Evolutionary conservation across 257 asterid genomes (phyloP).

Genomic region (Cordia subcordata): DNA sequence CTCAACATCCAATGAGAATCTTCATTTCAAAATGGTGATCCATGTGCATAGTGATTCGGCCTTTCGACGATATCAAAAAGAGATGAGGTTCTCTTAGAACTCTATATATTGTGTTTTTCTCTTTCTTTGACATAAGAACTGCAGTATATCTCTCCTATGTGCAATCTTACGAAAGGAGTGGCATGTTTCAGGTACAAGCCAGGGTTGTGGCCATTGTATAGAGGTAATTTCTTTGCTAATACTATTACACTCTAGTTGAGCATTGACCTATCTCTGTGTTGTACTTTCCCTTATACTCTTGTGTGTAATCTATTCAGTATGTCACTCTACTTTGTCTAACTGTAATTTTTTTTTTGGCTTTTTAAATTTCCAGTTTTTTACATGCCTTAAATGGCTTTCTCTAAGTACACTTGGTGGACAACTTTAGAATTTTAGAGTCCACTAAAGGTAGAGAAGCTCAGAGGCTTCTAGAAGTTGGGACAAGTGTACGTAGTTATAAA

Average conservation of each 20-base stretch:
- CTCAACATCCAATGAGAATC: slow-evolving; percentile 57
- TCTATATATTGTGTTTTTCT: background rate
- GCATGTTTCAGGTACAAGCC: slow-evolving; percentile 63
- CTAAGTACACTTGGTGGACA: too few species aligned
- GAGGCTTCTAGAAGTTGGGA: too few species aligned
- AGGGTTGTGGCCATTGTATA: slow-evolving; percentile 94
- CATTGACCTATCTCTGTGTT: background rate
- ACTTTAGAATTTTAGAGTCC: too few species aligned
- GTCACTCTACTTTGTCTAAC: too few species aligned
- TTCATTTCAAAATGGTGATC: slow-evolving; percentile 88
- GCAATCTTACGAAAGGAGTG: slow-evolving; percentile 3
- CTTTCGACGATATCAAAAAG: slow-evolving; percentile 89
- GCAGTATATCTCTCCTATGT: background rate
- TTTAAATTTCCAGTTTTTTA: too few species aligned
- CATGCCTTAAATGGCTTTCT: too few species aligned
- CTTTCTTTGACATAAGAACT: background rate
- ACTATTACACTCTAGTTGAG: background rate
- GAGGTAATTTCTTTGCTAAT: slow-evolving; percentile 44
- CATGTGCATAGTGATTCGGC: slow-evolving; percentile 90
- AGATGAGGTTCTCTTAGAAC: slow-evolving; percentile 59
- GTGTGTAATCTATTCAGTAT: too few species aligned
- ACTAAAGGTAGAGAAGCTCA: too few species aligned
- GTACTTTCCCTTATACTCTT: too few species aligned
- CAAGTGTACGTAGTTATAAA: too few species aligned
- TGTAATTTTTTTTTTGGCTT: too few species aligned